Percentiles rank a stretch among this genome's conserved stretches.
These are phyloP conservation scores for Neurospora sp. DNA, from an alignment of 2,329 filamentous ascomycete genomes.

Conservation along the genomic window DNA sequence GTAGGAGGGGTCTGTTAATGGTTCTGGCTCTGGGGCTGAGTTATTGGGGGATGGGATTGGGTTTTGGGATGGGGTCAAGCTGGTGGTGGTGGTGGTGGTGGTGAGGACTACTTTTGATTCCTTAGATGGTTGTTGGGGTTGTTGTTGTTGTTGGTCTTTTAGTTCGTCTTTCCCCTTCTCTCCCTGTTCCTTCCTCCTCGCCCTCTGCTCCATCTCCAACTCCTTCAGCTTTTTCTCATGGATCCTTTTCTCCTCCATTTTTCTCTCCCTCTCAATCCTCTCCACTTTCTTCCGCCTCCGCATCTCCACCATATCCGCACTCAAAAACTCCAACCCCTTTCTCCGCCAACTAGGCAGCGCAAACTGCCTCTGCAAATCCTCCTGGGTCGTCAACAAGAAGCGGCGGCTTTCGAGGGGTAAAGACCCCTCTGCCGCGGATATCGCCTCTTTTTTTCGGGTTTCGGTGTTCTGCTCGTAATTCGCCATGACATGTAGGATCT, in stretches of 20 bases:
- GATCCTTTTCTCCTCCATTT: neutral
- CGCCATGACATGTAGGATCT: neutral
- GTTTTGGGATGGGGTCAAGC: neutral
- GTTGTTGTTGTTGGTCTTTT: neutral
- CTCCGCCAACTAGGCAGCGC: neutral
- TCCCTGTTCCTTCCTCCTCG: neutral
- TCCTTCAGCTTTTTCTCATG: too few relatives aligned
- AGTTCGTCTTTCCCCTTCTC: neutral
- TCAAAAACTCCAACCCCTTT: neutral
- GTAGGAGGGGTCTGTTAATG: neutral
- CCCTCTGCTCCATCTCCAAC: neutral
- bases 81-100: neutral
- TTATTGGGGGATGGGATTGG: neutral
- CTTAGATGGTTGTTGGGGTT: neutral
- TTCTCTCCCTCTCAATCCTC: neutral
- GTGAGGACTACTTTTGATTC: neutral
- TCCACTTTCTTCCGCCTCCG: neutral
- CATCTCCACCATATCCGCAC: neutral
- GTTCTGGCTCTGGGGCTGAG: neutral
- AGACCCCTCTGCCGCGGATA: neutral
- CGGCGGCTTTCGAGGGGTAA: neutral
- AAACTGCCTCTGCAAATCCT: neutral
- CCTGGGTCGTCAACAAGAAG: neutral
- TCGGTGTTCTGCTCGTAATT: too few relatives aligned
- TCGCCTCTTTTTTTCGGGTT: neutral